Conservation (phyloP, 441 rosid genomes). For the Aquilaria agallochum region DNA sequence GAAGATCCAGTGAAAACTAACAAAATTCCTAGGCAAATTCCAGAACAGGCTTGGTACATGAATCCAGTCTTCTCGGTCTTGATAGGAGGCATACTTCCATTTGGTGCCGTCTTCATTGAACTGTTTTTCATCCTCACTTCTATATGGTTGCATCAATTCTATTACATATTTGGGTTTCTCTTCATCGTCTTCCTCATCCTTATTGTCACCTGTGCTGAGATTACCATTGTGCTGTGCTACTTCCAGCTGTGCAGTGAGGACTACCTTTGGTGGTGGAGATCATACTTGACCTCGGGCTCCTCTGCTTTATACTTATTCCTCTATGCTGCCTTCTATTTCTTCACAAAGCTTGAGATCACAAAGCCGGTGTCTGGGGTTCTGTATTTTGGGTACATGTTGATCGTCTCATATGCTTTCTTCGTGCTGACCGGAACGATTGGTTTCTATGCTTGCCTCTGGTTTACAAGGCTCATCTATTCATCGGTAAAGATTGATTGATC, state of each 20-base stretch:
- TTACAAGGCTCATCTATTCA: conserved; percentile 86
- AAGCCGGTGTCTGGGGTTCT: conserved; percentile 75
- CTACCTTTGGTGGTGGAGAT: conserved; percentile 97
- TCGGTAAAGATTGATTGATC: conserved; percentile 75
- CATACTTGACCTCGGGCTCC: conserved; percentile 89
- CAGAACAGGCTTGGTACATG: conserved; percentile 90
- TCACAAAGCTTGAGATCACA: conserved; percentile 89
- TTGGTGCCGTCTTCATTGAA: conserved; percentile 89
- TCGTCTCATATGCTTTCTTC: conserved; percentile 73
- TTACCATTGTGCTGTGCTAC: conserved; percentile 87
- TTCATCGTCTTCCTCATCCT: conserved; percentile 82
- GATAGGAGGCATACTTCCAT: conserved; percentile 87
- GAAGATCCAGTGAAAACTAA: conserved; percentile 88
- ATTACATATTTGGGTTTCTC: conserved; percentile 93
- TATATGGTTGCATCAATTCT: conserved; percentile 90
- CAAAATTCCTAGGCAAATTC: conserved; percentile 87
- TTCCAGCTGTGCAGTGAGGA: conserved; percentile 96
- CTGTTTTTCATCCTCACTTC: conserved; percentile 92
- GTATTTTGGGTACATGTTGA: conserved; percentile 91
- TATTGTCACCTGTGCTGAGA: conserved; percentile 85
- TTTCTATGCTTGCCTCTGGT: conserved; percentile 93
- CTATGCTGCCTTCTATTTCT: conserved; percentile 86
- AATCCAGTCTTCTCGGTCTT: conserved; percentile 76
- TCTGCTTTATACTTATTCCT: conserved; percentile 85
- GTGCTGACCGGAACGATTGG: conserved; percentile 84